Evolutionary conservation across 208 protist species (phyloP), one percentile per base, ranked within the genome.

Genomic region (Acanthamoeba healyi): DNA sequence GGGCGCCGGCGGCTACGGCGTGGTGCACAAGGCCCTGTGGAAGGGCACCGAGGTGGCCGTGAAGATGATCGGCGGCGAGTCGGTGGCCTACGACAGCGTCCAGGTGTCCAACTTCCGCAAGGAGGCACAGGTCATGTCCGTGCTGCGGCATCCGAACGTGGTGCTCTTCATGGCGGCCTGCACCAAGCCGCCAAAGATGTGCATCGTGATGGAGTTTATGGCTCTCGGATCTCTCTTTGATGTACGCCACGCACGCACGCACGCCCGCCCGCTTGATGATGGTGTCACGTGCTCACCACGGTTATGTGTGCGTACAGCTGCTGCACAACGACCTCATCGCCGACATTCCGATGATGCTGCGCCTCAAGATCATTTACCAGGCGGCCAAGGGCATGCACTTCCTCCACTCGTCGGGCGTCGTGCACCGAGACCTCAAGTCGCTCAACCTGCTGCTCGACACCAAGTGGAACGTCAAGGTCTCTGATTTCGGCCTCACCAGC

Each of bases 1-100:
- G 19, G 77, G 77, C 40, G 44, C 32, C 44, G 77, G 77, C 40
- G 40, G 77, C 77, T 86, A 51, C 44, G 77, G 77, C 77, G 77
- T 38, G 9, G 77, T 86, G 9, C 32, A 72, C 63, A 36, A 72
- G 63, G 63, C 63, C 63, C 24, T 72, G 32, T 72, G 63, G 63
- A 72, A 72, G 63, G 63, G 63, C 63, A 72, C 63, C 26, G 29
- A 36, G 26, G 63, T 72, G 63, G 63, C 63, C 63, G 63, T 72
- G 9, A 72, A 72, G 63, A 72, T 38, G 63, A 72, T 72, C 63
- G 26, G 26, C 63, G 32, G 32, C 63, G 63, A 72, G 63, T 6
- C 10, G 49, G 49, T 54, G 10, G 63, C 63, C 63, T 36, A 38
- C 29, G 63, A 7, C 63, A 36, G 32, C 63, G 32, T 38, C 29